These are phyloP conservation scores for Amphibolis antarctica DNA, from an alignment of 106 monocot species.

Conservation along the genomic window DNA sequence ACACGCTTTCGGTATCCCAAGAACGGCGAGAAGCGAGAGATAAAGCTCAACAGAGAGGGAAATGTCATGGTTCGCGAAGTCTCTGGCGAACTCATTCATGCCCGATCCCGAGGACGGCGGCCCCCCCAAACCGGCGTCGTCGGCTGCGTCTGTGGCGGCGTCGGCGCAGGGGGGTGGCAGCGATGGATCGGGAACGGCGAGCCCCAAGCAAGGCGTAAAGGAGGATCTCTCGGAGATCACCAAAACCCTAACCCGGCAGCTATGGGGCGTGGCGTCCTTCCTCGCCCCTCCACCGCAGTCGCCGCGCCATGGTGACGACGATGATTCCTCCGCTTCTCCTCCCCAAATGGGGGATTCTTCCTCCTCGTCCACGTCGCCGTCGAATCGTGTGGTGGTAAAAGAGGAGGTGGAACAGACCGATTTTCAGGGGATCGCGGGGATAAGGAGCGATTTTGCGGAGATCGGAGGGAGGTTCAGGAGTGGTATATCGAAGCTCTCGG, in stretches of 20 bases:
- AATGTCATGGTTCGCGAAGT: constrained; percentile 81
- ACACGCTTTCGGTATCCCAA: no score
- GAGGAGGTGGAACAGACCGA: constrained; percentile 3
- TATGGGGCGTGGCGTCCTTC: constrained; percentile 89
- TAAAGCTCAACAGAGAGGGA: background rate
- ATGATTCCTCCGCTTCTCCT: background rate
- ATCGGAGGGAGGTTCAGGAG: constrained; percentile 63
- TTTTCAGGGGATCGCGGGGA: constrained; percentile 40
- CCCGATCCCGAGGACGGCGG: constrained; percentile 12
- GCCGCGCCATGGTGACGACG: background rate
- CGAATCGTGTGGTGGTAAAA: no score
- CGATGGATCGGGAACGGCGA: constrained; percentile 7
- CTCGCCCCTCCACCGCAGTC: constrained; percentile 62
- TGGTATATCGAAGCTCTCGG: constrained; percentile 68
- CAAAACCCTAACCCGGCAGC: constrained; percentile 64
- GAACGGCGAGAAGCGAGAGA: no score
- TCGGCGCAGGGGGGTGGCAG: background rate
- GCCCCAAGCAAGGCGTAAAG: constrained; percentile 46
- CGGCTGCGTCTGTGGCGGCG: background rate
- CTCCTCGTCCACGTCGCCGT: no score
- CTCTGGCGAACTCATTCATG: constrained; percentile 40
- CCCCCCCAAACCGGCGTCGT: background rate
- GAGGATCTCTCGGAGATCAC: constrained; percentile 88
- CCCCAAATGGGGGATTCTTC: background rate
- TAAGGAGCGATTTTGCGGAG: constrained; percentile 70